phyloP scores from a whole-genome alignment of 768 basidiomycete species.

The Lactifluus rugatus region DNA sequence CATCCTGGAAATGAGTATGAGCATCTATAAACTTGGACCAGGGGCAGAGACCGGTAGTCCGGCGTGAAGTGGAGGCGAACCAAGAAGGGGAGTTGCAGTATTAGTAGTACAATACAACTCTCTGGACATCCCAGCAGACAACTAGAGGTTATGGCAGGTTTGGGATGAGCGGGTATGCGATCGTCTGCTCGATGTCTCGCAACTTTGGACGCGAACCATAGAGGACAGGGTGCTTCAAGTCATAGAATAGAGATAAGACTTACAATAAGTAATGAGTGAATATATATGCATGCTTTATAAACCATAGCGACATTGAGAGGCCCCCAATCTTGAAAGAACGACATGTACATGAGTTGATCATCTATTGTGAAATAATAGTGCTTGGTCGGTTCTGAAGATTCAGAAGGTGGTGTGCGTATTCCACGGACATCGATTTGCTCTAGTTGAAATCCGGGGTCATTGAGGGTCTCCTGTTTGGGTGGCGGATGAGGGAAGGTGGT shows the following conservation, averaged over 20 bases:
- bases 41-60: neutral
- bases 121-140: neutral
- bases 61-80: neutral
- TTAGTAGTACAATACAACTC: neutral
- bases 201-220: neutral
- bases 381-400: conserved; percentile 63
- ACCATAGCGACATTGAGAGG: conserved; percentile 90
- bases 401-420: conserved; percentile 47
- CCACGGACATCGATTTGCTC: conserved; percentile 55
- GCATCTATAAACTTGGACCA: neutral
- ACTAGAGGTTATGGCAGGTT: neutral
- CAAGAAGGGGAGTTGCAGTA: neutral
- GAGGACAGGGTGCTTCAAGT: neutral
- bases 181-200: neutral
- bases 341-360: conserved; percentile 83
- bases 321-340: conserved; percentile 93
- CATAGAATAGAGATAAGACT: neutral
- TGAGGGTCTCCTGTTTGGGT: conserved; percentile 56
- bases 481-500: conserved; percentile 78
- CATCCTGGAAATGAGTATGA: conserved; percentile 43
- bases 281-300: conserved; percentile 84
- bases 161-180: neutral
- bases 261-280: conserved; percentile 63
- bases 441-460: conserved; percentile 43
- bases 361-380: conserved; percentile 93